phyloP scores from a whole-genome alignment of 2,329 filamentous ascomycete genomes.

The Pestalotiopsis sp. region DNA sequence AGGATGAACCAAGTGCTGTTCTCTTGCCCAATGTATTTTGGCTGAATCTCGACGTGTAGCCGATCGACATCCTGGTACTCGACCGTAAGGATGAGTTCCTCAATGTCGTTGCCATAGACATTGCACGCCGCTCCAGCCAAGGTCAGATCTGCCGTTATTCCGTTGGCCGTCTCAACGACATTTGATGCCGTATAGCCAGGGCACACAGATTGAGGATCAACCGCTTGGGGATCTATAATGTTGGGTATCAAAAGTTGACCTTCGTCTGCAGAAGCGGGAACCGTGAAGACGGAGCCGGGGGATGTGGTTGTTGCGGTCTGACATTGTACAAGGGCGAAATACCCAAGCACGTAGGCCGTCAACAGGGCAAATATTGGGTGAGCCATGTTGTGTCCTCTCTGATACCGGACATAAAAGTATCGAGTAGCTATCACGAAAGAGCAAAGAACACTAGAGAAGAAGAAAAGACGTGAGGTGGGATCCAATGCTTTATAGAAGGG shows the following conservation, averaged over 20 bases:
- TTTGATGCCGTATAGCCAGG: slow-evolving; percentile 71
- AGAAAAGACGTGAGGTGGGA: background rate
- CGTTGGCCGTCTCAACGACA: slow-evolving; percentile 51
- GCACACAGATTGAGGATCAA: slow-evolving; percentile 66
- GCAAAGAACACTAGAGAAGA: slow-evolving; percentile 4
- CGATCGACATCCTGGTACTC: slow-evolving; percentile 68
- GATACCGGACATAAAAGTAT: background rate
- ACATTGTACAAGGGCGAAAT: slow-evolving; percentile 8
- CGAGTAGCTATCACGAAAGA: slow-evolving; percentile 9
- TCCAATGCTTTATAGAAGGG: slow-evolving; percentile 11
- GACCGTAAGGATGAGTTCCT: slow-evolving; percentile 67
- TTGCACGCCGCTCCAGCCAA: slow-evolving; percentile 75
- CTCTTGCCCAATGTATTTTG: slow-evolving; percentile 60
- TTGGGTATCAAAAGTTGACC: slow-evolving; percentile 60
- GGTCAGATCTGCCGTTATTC: slow-evolving; percentile 69
- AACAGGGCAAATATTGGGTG: slow-evolving; percentile 7
- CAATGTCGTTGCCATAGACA: slow-evolving; percentile 76
- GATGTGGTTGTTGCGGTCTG: slow-evolving; percentile 7
- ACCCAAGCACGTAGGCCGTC: slow-evolving; percentile 13
- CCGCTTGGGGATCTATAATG: slow-evolving; percentile 63
- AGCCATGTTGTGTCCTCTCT: slow-evolving; percentile 13
- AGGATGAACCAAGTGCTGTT: slow-evolving; percentile 71
- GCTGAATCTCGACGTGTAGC: slow-evolving; percentile 71
- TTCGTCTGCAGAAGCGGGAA: slow-evolving; percentile 46
- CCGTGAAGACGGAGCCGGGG: slow-evolving; percentile 38